phyloP scores from a whole-genome alignment of 495 filamentous ascomycete genomes.

The Xylaria intraflava region DNA sequence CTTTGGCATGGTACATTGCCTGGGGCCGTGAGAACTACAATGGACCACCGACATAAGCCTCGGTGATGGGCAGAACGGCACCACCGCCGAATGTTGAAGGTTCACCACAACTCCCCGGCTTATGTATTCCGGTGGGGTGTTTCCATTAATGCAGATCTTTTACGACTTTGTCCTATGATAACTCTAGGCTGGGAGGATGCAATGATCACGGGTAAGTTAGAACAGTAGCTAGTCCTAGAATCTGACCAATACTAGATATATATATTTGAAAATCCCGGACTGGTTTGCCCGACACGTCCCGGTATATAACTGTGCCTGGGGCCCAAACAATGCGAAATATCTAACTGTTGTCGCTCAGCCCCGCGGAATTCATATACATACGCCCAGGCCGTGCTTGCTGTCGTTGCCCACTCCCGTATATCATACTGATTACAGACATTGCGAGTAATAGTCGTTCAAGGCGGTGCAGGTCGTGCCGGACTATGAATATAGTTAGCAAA shows the following conservation, averaged over 20 bases:
- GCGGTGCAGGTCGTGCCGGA: conserved; percentile 18
- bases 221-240: conserved; percentile 2
- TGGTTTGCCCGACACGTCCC: neutral
- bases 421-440: conserved; percentile 24
- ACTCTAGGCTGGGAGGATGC: neutral
- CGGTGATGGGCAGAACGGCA: too few species aligned
- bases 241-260: neutral
- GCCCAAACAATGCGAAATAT: neutral
- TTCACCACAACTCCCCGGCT: neutral
- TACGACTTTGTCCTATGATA: conserved; percentile 4
- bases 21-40: conserved; percentile 64
- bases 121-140: neutral
- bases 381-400: neutral
- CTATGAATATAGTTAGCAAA: conserved; percentile 12
- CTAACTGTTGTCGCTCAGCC: neutral
- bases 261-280: neutral
- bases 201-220: neutral
- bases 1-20: conserved; percentile 33
- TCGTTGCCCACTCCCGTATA: neutral
- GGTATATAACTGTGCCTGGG: neutral
- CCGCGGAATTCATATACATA: neutral
- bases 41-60: conserved; percentile 49
- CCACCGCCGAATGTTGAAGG: too few species aligned
- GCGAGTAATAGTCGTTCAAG: conserved; percentile 32
- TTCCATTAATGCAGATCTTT: neutral